Evolutionary conservation across 2,329 filamentous ascomycete species (phyloP).

Genomic region (Akanthomyces muscarius): DNA sequence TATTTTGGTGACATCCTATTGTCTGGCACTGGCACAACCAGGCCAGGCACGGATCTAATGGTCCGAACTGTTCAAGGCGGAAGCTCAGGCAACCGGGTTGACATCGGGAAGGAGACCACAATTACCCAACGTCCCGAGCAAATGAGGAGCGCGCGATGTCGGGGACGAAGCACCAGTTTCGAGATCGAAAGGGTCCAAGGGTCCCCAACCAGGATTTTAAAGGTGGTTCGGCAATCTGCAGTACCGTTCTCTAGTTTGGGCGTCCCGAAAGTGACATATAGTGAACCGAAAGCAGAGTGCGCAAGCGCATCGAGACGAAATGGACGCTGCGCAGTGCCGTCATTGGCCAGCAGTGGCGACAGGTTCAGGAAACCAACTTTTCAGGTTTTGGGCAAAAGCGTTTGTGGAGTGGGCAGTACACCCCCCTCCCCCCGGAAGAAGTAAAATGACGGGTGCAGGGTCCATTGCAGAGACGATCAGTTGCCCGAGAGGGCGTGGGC

Average conservation of each 20-base stretch:
- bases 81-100: not conserved
- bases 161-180: not conserved
- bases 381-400: not conserved
- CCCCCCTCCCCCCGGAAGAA: not conserved
- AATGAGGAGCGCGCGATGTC: constrained; percentile 1
- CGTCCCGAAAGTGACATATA: not conserved
- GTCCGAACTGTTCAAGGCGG: not conserved
- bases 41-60: not conserved
- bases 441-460: not conserved
- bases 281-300: not conserved
- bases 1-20: not conserved
- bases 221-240: constrained; percentile 8
- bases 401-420: not conserved
- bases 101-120: not conserved
- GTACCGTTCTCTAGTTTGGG: not conserved
- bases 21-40: too few species aligned
- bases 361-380: not conserved
- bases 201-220: not conserved
- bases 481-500: not conserved
- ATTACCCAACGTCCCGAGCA: not conserved
- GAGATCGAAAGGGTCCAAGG: not conserved
- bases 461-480: not conserved
- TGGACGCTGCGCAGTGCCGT: not conserved
- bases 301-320: constrained; percentile 2
- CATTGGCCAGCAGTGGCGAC: not conserved